Evolutionary conservation across 495 filamentous ascomycete species (phyloP).

Genomic region (Lophiotrema nucula): DNA sequence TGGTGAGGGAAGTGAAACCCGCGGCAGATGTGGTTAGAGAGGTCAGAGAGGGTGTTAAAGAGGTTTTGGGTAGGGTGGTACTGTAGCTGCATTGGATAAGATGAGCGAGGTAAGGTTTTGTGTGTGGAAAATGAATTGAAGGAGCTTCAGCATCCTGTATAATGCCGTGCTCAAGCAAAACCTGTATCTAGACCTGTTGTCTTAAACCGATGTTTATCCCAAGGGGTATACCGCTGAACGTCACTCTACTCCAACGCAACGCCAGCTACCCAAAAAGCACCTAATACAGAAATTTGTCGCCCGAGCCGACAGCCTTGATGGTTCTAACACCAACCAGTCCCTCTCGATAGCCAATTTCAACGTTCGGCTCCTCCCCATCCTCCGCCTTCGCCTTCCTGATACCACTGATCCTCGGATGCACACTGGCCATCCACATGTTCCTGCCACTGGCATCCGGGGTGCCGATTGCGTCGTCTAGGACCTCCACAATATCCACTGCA

Average conservation of each 20-base stretch:
- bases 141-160: too few species aligned
- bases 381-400: background rate
- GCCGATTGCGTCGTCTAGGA: too few species aligned
- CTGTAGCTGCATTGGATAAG: too few species aligned
- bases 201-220: too few species aligned
- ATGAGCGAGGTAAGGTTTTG: too few species aligned
- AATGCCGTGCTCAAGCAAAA: too few species aligned
- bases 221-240: too few species aligned
- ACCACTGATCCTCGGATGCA: background rate
- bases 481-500: background rate
- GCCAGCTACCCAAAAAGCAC: too few species aligned
- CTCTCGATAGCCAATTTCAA: background rate
- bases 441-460: background rate
- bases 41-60: slow-evolving; percentile 36
- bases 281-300: background rate
- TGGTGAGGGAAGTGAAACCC: slow-evolving; percentile 48
- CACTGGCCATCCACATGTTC: background rate
- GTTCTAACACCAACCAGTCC: background rate
- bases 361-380: slow-evolving; percentile 5
- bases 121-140: too few species aligned
- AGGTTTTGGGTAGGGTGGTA: slow-evolving; percentile 30
- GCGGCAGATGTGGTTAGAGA: slow-evolving; percentile 50
- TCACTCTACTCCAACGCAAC: too few species aligned
- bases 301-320: background rate
- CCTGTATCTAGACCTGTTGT: too few species aligned